Evolutionary conservation across 2,329 filamentous ascomycete species (phyloP).

Genomic region (Fusarium concolor): DNA sequence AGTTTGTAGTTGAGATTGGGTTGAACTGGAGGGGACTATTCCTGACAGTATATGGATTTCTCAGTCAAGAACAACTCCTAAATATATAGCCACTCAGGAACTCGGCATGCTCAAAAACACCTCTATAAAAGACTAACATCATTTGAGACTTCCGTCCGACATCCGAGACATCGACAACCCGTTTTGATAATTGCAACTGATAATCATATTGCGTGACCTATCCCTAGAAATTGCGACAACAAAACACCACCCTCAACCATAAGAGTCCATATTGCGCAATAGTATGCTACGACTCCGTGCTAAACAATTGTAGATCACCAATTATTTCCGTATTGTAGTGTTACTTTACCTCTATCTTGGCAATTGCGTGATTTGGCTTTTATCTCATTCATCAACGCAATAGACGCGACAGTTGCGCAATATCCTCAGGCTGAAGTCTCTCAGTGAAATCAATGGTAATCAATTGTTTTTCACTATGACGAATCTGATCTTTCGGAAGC

Average conservation of each 20-base stretch:
- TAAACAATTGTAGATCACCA: neutral
- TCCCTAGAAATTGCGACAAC: conserved; percentile 44
- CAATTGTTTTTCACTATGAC: neutral
- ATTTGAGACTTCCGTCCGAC: fast-evolving
- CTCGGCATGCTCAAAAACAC: too few relatives aligned
- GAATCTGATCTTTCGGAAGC: conserved; percentile 17
- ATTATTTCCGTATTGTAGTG: neutral
- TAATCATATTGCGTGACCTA: conserved; percentile 41
- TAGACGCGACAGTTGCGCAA: conserved; percentile 31
- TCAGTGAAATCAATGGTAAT: neutral
- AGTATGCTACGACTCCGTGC: neutral
- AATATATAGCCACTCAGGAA: neutral
- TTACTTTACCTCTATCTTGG: neutral
- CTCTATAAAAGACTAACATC: too few relatives aligned
- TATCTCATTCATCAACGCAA: conserved; percentile 14
- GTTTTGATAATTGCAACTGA: neutral
- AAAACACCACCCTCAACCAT: conserved; percentile 1
- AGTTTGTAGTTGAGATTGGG: neutral
- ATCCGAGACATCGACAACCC: neutral
- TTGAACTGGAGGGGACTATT: neutral
- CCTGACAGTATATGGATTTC: neutral
- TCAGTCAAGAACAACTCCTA: conserved; percentile 1
- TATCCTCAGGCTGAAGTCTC: conserved; percentile 13
- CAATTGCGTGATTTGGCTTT: conserved; percentile 41
- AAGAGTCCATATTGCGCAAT: conserved; percentile 42